Evolutionary conservation across 2,329 filamentous ascomycete genomes (phyloP), one percentile per base, ranked within the genome.

Genomic region (Cyphellophora attinorum): DNA sequence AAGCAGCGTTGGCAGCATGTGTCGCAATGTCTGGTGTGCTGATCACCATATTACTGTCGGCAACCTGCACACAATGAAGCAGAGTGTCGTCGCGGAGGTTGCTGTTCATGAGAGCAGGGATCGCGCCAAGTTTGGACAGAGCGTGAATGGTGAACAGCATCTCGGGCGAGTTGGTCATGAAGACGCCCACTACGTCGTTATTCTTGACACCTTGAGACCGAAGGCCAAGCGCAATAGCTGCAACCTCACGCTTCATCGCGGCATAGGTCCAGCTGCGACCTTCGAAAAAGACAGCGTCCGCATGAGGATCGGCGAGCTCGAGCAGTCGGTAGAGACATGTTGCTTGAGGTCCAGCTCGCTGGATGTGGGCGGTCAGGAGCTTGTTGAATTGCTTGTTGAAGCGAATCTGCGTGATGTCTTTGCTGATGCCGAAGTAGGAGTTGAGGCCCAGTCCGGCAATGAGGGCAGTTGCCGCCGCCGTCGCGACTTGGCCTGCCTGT

Each of bases 211-310:
- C 59, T 33, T 57, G 52, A 4, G 44, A 45, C 33, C 59, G 54
- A 16, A 68, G 48, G 16, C 62, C 49, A 11, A 57, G 55, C n/a
- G 64, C 63, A 35, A 68, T 50, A 31, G 58, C 56, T 39, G 65
- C 57, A 31, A 60, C 60, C 42, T 64, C 63, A 64, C 40, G 12
- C 19, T 11, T 38, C 16, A 41, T 40, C 30, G 45, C 55, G 2
- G 45, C 52, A 46, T 67, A 69, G 3, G 60, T 67, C 64, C 63
- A 68, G 3, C 53, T 60, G 40, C 57, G 61, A 2, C 62, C 57
- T 40, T 69, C 65, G 49, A 68, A 68, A 63, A 64, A 68, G 6
- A 68, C 45, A 3, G 59, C 60, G 29, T 67, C 61, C 3, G 44
- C 56, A 11, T 55, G 50, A 3, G 54, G 54, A 19, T 64, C 52